A percentile compares a stretch with the other conserved stretches of the same genome.
Conservation (phyloP, 768 basidiomycete genomes). For the Mycena leptocephala region DNA sequence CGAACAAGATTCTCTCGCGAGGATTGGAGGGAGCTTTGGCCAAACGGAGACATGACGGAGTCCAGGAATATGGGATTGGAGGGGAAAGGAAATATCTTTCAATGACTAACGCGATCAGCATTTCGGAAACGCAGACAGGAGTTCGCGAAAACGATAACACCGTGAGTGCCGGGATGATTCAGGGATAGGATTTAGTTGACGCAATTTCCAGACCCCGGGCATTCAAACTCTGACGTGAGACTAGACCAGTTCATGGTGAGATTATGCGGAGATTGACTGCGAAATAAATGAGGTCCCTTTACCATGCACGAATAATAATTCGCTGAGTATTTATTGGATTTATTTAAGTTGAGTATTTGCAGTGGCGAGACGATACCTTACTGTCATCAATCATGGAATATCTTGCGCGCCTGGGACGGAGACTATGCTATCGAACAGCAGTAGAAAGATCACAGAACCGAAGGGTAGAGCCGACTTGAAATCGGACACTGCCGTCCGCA, state of each 20-base stretch:
- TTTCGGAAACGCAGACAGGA: background rate
- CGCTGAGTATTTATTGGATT: no score
- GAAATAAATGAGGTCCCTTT: no score
- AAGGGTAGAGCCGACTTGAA: no score
- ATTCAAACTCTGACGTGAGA: background rate
- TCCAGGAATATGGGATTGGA: background rate
- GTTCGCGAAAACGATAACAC: background rate
- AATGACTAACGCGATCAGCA: background rate
- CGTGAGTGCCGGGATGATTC: background rate
- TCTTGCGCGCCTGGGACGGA: no score
- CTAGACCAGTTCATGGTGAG: background rate
- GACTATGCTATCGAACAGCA: no score
- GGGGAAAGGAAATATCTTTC: background rate
- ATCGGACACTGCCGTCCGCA: background rate
- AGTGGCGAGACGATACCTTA: no score
- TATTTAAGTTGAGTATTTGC: no score
- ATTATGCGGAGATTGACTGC: no score
- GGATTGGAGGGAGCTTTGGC: background rate
- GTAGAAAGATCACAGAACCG: no score
- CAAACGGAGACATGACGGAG: background rate
- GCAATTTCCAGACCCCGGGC: background rate
- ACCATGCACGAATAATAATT: no score
- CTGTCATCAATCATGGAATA: no score
- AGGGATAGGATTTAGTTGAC: background rate
- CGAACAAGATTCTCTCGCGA: background rate